Conservation (phyloP, 768 basidiomycete species). For the Dioszegia hungarica region DNA sequence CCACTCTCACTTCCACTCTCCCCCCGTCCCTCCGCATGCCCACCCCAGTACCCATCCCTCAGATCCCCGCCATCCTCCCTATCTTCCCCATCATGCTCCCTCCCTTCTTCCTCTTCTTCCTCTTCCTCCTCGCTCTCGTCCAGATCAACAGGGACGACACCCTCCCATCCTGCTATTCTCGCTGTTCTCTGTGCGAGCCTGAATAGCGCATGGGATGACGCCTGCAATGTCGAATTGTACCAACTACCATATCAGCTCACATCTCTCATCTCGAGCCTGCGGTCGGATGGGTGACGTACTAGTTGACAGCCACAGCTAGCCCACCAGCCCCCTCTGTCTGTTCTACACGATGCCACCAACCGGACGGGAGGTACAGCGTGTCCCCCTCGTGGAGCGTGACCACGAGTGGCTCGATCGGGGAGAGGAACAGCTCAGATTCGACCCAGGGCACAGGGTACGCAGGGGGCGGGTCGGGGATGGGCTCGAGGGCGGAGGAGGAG, state of each 20-base stretch:
- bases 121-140: slow-evolving; percentile 6
- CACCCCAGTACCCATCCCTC: background rate
- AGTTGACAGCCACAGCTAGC: slow-evolving; percentile 46
- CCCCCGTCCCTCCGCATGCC: slow-evolving; percentile 11
- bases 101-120: slow-evolving; percentile 1
- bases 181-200: slow-evolving; percentile 25
- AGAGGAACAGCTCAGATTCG: slow-evolving; percentile 46
- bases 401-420: slow-evolving; percentile 61
- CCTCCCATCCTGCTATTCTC: slow-evolving; percentile 18
- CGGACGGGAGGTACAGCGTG: slow-evolving; percentile 79
- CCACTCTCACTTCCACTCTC: slow-evolving; percentile 23
- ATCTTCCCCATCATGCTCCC: slow-evolving; percentile 7
- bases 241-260: slow-evolving; percentile 18
- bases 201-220: slow-evolving; percentile 31
- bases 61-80: slow-evolving; percentile 1
- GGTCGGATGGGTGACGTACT: slow-evolving; percentile 30
- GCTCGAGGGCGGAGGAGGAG: slow-evolving; percentile 3
- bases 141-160: slow-evolving; percentile 31
- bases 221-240: slow-evolving; percentile 31
- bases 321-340: slow-evolving; percentile 52
- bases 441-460: slow-evolving; percentile 67
- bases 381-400: slow-evolving; percentile 68
- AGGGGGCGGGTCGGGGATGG: slow-evolving; percentile 12
- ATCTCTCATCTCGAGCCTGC: background rate
- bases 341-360: slow-evolving; percentile 89